These are phyloP conservation scores for Pisolithus sp. DNA, from an alignment of 768 basidiomycete species.

Conservation along the genomic window DNA sequence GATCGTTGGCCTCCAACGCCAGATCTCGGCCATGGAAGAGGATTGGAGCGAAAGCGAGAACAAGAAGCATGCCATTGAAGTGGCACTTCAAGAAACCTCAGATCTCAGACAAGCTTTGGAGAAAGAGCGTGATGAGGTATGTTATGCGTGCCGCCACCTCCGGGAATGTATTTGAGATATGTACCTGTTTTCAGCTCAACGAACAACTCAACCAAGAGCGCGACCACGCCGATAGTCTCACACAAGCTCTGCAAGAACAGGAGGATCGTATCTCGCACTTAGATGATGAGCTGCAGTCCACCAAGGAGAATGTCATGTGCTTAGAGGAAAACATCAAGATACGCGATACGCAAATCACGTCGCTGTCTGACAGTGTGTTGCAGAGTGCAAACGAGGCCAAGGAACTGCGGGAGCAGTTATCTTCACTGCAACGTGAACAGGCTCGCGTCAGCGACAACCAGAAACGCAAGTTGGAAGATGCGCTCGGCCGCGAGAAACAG, in stretches of 20 bases:
- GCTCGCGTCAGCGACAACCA: conserved; percentile 45
- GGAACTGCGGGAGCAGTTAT: conserved; percentile 48
- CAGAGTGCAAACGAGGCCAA: conserved; percentile 49
- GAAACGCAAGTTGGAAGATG: conserved; percentile 24
- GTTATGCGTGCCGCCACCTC: conserved; percentile 7
- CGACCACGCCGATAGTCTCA: conserved; percentile 44
- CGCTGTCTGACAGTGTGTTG: conserved; percentile 40
- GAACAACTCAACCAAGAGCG: conserved; percentile 47
- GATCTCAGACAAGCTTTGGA: conserved; percentile 47
- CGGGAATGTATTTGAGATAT: neutral
- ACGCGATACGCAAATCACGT: conserved; percentile 50
- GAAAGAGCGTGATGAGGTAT: conserved; percentile 50
- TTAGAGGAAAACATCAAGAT: conserved; percentile 52
- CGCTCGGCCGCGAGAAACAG: conserved; percentile 5
- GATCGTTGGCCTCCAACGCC: conserved; percentile 36
- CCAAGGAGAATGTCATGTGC: conserved; percentile 46
- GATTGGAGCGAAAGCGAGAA: conserved; percentile 55
- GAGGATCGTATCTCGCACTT: conserved; percentile 46
- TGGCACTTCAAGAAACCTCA: conserved; percentile 48
- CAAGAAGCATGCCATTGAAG: conserved; percentile 48
- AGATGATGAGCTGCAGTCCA: conserved; percentile 50
- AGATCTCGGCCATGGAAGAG: conserved; percentile 41
- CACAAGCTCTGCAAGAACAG: conserved; percentile 43
- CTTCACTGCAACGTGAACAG: conserved; percentile 49
- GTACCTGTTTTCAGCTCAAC: conserved; percentile 30